Evolutionary conservation across 805 yeast species (phyloP), one percentile per base, ranked within the genome.

Genomic region (Nakazawaea ishiwadae): DNA sequence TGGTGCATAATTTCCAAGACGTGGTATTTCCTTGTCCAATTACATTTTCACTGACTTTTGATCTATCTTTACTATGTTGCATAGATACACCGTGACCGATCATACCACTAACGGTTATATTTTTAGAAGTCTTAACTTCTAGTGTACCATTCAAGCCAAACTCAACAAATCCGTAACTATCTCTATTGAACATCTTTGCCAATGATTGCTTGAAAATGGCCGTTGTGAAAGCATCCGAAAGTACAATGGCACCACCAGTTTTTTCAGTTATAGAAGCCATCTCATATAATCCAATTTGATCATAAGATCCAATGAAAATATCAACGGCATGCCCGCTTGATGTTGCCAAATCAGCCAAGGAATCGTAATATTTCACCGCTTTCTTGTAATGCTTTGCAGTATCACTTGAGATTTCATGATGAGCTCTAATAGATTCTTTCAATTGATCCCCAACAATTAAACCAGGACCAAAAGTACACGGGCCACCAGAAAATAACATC

Each of bases 201-300:
- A 79, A 70, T 18, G 85, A 79, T 58, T 80, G 85, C 51, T 75
- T 77, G 64, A 81, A 81, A 46, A 81, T 80, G 1, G 86, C 74
- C 0, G 86, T 80, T 26, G 75, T 70, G 53, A 80, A 81, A 3
- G 81, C 74, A 60, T 81, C 88, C 42, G 81, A 67, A 64, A 79
- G 70, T 3, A 81, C 77, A 19, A 79, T 69, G 3, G 65, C 63
- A 38, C 88, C 88, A 20, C 87, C 87, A 9, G 85, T 79, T 44
- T 66, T 66, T 51, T 70, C 67, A 38, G 77, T 63, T 9, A 80
- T 58, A 12, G 69, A 64, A 44, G 76, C 80, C 87, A 81, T 81
- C 54, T 81, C 88, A 47, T 62, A 73, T 24, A 81, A 61, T 0
- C 88, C 88, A 33, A 79, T 69, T 56, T 81, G 88, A 56, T 81